Conservation (phyloP, 164 flowering plant genomes). For the Stephania cephalantha region DNA sequence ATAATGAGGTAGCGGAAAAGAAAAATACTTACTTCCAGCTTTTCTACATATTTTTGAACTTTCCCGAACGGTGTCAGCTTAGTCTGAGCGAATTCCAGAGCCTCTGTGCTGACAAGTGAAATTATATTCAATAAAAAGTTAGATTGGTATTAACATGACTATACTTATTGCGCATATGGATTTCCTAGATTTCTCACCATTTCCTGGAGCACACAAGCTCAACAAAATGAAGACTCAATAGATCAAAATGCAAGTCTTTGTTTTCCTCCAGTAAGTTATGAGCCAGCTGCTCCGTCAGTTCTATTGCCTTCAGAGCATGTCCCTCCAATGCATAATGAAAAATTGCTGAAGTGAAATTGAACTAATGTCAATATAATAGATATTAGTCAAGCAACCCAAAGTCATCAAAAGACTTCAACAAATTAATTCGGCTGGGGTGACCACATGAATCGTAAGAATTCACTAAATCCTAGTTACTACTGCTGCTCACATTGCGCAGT, state of each 20-base stretch:
- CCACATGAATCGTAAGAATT: too few relatives aligned
- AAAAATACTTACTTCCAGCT: constrained; percentile 67
- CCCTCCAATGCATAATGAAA: constrained; percentile 68
- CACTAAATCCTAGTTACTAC: not conserved
- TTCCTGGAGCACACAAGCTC: constrained; percentile 74
- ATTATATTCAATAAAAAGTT: constrained; percentile 1
- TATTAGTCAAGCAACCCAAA: not conserved
- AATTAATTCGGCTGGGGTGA: not conserved
- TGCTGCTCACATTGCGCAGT: not conserved
- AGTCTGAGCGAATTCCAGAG: constrained; percentile 80
- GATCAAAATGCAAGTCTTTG: constrained; percentile 90
- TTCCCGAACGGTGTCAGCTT: constrained; percentile 80
- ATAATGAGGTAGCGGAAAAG: not conserved
- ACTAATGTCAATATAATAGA: not conserved
- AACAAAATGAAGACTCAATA: constrained; percentile 88
- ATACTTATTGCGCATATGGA: not conserved
- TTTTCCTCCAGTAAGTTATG: constrained; percentile 63
- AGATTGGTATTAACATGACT: not conserved
- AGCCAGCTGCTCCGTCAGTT: constrained; percentile 72
- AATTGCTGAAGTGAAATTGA: constrained; percentile 42
- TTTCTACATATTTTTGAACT: constrained; percentile 60
- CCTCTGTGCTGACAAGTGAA: constrained; percentile 78
- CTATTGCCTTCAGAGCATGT: constrained; percentile 78
- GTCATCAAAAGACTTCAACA: not conserved
- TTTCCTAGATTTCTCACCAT: constrained; percentile 40